Evolutionary conservation across 1,139 yeast genomes (phyloP), one percentile per base, ranked within the genome.

Genomic region (Pichia sp.): DNA sequence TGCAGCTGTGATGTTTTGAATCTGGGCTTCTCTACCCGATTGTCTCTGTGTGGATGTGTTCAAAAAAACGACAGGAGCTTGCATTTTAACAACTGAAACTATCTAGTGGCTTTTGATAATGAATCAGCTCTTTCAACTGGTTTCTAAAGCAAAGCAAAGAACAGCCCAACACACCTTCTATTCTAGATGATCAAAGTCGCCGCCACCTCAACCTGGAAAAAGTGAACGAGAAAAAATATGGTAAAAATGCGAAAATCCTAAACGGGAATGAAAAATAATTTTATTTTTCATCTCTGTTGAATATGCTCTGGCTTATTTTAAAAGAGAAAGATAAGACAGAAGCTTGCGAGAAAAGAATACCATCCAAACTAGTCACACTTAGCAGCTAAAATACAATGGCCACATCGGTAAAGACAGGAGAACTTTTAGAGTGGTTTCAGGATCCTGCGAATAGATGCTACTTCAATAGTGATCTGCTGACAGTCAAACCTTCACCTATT

Each of bases 1-100:
- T 32, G 99, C 99, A 1, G 99, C 99, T 8, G 97, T 90, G 73
- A 95, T 93, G 68, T 95, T 95, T 59, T 97, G 89, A 58, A 89
- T 80, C 74, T 95, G 99, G 2, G 99, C 99, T 72, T 92, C 93
- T 64, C 98, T 90, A 50, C 99, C 99, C 45, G 92, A 85, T 68
- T 95, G 96, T 70, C 99, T 86, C 71, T 90, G 96, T 60, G 92
- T 87, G 55, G 90, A 83, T 48, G 98, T 88, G 75, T 90, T 82
- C 81, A 84, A 77, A 64, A 82, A 82, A 58, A 84, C 87, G 53
- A 84, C 90, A 51, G 90, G 89, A 44, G 90, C 89, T 72, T 84
- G 90, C 87, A 83, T 82, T n/a, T 3, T 38, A 16, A 7, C 16
- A 38, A 38, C 16, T 10, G 15, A 7, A 38, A 7, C 16, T 38